These are phyloP conservation scores for Diaporthe longicolla DNA, from an alignment of 2,329 filamentous ascomycete genomes.

Conservation along the genomic window DNA sequence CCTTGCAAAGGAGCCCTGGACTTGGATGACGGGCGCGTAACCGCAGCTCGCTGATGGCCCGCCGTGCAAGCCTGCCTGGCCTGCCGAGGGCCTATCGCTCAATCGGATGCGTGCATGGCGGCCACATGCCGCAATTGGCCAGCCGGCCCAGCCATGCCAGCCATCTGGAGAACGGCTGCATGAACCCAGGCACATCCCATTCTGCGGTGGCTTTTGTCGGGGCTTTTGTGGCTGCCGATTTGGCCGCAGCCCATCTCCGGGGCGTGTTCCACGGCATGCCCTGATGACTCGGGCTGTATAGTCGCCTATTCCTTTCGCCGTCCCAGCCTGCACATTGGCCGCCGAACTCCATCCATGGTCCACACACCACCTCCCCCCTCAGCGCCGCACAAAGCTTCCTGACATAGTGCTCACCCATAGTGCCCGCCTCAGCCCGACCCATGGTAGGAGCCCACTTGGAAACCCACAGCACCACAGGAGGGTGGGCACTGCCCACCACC, in stretches of 20 bases:
- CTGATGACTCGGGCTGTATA: constrained; percentile 42
- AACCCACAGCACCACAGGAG: background rate
- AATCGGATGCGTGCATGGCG: constrained; percentile 61
- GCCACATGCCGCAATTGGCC: constrained; percentile 59
- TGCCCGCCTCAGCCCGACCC: background rate
- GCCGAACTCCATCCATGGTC: background rate
- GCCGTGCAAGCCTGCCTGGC: constrained; percentile 57
- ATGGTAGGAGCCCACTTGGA: constrained; percentile 24
- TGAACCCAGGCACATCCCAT: constrained; percentile 39
- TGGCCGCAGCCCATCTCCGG: constrained; percentile 50
- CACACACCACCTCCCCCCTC: constrained; percentile 26
- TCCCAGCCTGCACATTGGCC: constrained; percentile 33
- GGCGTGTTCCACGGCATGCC: constrained; percentile 51
- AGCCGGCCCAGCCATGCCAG: constrained; percentile 44
- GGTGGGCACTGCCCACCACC: constrained; percentile 45
- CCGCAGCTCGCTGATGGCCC: constrained; percentile 63
- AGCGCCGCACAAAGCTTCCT: constrained; percentile 17
- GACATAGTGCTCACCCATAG: constrained; percentile 2
- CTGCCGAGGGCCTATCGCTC: constrained; percentile 58
- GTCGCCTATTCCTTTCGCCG: constrained; percentile 44
- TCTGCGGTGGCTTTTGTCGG: constrained; percentile 41
- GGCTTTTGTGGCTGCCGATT: constrained; percentile 51
- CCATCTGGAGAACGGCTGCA: constrained; percentile 40
- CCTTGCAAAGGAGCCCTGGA: constrained; percentile 56
- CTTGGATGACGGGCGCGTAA: constrained; percentile 63